Evolutionary conservation across 192 early-diverging fungal species (phyloP).

Genomic region (Mortierella hygrophila): DNA sequence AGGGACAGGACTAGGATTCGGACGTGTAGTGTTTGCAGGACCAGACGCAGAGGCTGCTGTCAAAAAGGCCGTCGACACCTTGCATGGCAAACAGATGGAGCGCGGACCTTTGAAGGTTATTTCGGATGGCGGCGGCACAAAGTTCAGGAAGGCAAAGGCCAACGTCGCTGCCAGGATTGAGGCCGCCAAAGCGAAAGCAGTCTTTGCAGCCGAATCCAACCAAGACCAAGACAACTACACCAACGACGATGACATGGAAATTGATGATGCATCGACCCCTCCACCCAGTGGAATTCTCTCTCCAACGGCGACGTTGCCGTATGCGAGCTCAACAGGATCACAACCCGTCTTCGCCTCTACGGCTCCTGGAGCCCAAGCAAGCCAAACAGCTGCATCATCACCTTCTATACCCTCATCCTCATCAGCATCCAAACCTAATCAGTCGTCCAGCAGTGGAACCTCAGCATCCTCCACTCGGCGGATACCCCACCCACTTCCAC

Average conservation of each 20-base stretch:
- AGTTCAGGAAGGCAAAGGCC: constrained; percentile 44
- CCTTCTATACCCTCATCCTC: constrained; percentile 18
- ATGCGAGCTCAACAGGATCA: constrained; percentile 17
- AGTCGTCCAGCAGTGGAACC: neutral
- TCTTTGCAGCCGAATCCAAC: constrained; percentile 31
- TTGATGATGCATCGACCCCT: constrained; percentile 58
- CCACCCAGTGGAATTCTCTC: constrained; percentile 43
- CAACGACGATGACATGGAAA: constrained; percentile 61
- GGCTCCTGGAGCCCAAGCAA: constrained; percentile 1
- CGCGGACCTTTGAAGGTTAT: constrained; percentile 48
- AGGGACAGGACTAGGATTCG: constrained; percentile 63
- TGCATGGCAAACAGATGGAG: constrained; percentile 63
- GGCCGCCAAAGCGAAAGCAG: constrained; percentile 44
- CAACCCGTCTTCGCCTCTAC: constrained; percentile 7
- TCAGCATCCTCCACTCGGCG: constrained; percentile 15
- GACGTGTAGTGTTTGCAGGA: constrained; percentile 60
- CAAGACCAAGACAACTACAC: constrained; percentile 45
- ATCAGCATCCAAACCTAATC: constrained; percentile 15
- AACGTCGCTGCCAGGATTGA: constrained; percentile 51
- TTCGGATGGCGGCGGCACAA: constrained; percentile 41
- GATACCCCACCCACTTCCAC: constrained; percentile 41
- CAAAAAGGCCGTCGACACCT: constrained; percentile 61
- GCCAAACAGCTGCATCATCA: neutral
- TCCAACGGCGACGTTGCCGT: constrained; percentile 15
- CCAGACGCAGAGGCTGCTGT: constrained; percentile 56